These are phyloP conservation scores for Chrysanthemum lavandulifolium DNA, from an alignment of 129 eudicot genomes.

Conservation along the genomic window DNA sequence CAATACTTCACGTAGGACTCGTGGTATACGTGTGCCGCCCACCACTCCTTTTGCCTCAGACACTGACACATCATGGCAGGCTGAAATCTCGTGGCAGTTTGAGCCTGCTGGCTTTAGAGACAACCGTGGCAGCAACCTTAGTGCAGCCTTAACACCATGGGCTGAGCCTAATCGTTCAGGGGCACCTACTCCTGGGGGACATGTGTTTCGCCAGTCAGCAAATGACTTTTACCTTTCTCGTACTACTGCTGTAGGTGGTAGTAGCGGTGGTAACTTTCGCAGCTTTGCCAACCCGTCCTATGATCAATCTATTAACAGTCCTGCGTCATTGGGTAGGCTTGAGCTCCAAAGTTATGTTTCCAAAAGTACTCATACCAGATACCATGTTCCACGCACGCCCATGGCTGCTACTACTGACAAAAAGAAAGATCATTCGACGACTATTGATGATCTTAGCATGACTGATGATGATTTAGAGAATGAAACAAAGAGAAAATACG, in stretches of 20 bases:
- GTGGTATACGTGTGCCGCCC: slow-evolving; percentile 40
- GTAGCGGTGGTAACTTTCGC: slow-evolving; percentile 14
- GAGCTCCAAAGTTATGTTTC: slow-evolving; percentile 75
- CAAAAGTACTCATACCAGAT: slow-evolving; percentile 18
- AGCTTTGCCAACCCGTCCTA: slow-evolving; percentile 35
- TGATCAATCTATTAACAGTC: slow-evolving; percentile 30
- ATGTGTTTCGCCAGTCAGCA: slow-evolving; percentile 54
- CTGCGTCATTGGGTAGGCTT: slow-evolving; percentile 41
- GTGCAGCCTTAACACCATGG: slow-evolving; percentile 72
- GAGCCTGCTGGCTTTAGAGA: slow-evolving; percentile 50
- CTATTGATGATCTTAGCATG: slow-evolving; percentile 23
- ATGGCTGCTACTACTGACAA: slow-evolving; percentile 28
- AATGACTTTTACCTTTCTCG: slow-evolving; percentile 62
- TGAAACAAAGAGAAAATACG: slow-evolving; percentile 20
- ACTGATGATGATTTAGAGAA: slow-evolving; percentile 30
- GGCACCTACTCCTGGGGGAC: slow-evolving; percentile 19
- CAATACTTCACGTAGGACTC: slow-evolving; percentile 34
- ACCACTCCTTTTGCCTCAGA: slow-evolving; percentile 65
- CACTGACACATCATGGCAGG: slow-evolving; percentile 67
- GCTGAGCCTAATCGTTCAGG: slow-evolving; percentile 28
- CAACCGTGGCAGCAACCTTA: slow-evolving; percentile 42
- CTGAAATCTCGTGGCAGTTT: slow-evolving; percentile 66
- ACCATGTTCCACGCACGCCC: slow-evolving; percentile 9
- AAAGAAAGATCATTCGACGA: slow-evolving; percentile 19
- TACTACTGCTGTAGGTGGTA: slow-evolving; percentile 14